Evolutionary conservation across 371 early-diverging fungal genomes (phyloP).

Genomic region (Mucor sp.): DNA sequence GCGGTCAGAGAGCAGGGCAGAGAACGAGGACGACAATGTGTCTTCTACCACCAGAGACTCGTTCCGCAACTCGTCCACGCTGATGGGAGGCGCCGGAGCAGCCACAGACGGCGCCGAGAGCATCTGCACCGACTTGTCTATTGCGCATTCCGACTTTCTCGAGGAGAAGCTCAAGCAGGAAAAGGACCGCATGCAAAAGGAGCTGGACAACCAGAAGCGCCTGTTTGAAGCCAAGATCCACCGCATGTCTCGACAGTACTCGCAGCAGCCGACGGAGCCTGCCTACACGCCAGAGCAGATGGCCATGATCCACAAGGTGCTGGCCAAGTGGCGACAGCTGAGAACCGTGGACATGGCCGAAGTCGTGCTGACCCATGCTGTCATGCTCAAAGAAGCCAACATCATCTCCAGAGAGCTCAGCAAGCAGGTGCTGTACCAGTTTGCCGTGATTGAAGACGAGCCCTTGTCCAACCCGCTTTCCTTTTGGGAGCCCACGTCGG

Average conservation of each 20-base stretch:
- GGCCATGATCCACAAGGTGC: constrained; percentile 50
- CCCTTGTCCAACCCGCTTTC: constrained; percentile 57
- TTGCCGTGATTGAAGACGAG: constrained; percentile 69
- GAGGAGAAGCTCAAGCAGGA: constrained; percentile 59
- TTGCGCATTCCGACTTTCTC: constrained; percentile 32
- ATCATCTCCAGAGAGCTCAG: constrained; percentile 79
- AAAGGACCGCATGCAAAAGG: constrained; percentile 58
- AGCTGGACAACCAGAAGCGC: constrained; percentile 50
- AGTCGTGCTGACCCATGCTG: constrained; percentile 67
- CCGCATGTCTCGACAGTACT: constrained; percentile 41
- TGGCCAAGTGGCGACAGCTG: constrained; percentile 62
- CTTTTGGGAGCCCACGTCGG: constrained; percentile 62
- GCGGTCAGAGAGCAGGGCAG: constrained; percentile 57
- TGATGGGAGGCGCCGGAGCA: constrained; percentile 37
- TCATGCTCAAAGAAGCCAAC: constrained; percentile 86
- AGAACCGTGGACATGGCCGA: constrained; percentile 77
- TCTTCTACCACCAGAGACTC: constrained; percentile 53
- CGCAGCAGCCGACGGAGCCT: constrained; percentile 39
- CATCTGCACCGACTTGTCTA: constrained; percentile 42
- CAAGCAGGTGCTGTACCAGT: constrained; percentile 81
- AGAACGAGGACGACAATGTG: constrained; percentile 49
- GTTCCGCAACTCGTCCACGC: constrained; percentile 37
- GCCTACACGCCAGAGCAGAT: constrained; percentile 50
- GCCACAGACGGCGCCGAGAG: constrained; percentile 52
- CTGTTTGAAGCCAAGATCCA: constrained; percentile 55